Percentiles rank a stretch among this genome's conserved stretches.
Conservation (phyloP, 208 protist genomes). For the Acanthamoeba healyi region DNA sequence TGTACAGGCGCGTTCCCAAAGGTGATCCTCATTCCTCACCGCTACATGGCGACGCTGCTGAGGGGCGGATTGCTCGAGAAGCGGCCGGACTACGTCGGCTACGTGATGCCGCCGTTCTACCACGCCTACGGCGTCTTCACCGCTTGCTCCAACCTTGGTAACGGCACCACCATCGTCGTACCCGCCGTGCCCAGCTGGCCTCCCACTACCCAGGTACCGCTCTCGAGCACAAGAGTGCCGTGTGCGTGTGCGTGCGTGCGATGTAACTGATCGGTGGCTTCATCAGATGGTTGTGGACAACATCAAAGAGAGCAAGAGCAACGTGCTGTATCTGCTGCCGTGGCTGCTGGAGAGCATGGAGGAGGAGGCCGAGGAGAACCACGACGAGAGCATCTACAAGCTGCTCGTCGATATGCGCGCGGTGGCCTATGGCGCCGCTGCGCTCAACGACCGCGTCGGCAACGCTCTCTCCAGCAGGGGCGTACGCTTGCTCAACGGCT, state of each 20-base stretch:
- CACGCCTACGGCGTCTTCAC: slow-evolving; percentile 23
- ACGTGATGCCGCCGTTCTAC: slow-evolving; percentile 10
- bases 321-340: background rate
- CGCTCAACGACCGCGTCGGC: background rate
- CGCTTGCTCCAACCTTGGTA: background rate
- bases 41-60: background rate
- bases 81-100: background rate
- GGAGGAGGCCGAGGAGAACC: background rate
- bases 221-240: no score
- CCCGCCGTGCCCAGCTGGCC: slow-evolving; percentile 21
- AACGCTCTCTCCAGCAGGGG: background rate
- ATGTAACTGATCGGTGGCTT: no score
- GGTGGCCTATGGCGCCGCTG: background rate
- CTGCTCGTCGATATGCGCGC: background rate
- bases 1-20: background rate
- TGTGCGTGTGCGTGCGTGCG: no score
- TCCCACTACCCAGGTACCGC: background rate
- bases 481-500: background rate
- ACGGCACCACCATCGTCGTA: background rate
- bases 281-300: background rate
- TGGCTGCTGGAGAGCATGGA: slow-evolving; percentile 16
- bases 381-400: background rate
- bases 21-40: background rate
- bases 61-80: background rate
- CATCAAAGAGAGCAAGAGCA: background rate